Conservation (phyloP, 1,139 yeast genomes). For the Torulaspora globosa region DNA sequence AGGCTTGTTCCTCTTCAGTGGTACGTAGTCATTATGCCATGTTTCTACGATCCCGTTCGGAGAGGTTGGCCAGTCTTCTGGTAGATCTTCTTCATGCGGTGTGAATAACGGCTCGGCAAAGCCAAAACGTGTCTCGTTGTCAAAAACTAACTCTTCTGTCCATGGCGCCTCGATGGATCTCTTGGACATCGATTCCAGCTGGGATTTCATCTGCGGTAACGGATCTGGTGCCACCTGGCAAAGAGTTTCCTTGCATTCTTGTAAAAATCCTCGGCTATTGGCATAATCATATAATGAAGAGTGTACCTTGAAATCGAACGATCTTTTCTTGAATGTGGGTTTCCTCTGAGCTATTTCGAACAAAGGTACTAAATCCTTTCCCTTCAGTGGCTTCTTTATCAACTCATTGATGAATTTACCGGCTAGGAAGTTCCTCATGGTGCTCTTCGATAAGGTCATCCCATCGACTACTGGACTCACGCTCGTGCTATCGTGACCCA, state of each 20-base stretch:
- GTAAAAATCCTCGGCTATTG: slow-evolving; percentile 40
- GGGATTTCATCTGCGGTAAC: slow-evolving; percentile 24
- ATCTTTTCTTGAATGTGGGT: slow-evolving; percentile 31
- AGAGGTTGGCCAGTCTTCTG: slow-evolving; percentile 38
- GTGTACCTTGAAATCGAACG: slow-evolving; percentile 37
- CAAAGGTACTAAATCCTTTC: slow-evolving; percentile 34
- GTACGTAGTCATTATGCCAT: slow-evolving; percentile 59
- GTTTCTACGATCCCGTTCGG: slow-evolving; percentile 34
- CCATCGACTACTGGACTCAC: slow-evolving; percentile 96
- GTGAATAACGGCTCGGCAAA: slow-evolving; percentile 74
- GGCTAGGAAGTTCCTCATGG: slow-evolving; percentile 62
- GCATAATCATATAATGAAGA: slow-evolving; percentile 29
- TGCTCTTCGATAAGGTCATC: slow-evolving; percentile 69
- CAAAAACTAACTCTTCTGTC: slow-evolving; percentile 51
- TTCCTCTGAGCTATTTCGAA: slow-evolving; percentile 33
- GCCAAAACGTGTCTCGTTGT: slow-evolving; percentile 55
- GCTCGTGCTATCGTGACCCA: slow-evolving; percentile 79
- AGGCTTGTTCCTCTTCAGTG: slow-evolving; percentile 53
- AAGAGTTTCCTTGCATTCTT: slow-evolving; percentile 62
- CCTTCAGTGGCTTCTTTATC: slow-evolving; percentile 25
- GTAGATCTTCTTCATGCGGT: slow-evolving; percentile 44
- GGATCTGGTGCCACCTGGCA: slow-evolving; percentile 41
- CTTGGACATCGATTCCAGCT: slow-evolving; percentile 26
- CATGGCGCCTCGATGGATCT: slow-evolving; percentile 81
- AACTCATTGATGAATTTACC: slow-evolving; percentile 49